Evolutionary conservation across 2,329 filamentous ascomycete genomes (phyloP).

Genomic region (Ceratocystis albifundus): DNA sequence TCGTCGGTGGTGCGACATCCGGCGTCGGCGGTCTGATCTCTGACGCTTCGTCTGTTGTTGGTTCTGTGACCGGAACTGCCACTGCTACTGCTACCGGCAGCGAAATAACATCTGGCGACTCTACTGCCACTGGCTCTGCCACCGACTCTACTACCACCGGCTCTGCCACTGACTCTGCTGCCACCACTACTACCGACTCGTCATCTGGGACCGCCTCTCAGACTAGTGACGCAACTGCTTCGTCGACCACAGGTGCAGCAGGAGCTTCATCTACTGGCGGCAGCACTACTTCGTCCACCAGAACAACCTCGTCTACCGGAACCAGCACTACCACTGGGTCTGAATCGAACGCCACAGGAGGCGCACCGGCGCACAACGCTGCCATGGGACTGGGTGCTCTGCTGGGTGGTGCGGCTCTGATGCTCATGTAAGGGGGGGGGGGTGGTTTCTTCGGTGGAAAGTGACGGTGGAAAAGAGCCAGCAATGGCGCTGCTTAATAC

Average conservation of each 20-base stretch:
- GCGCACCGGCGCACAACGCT: constrained; percentile 31
- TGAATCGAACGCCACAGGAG: constrained; percentile 28
- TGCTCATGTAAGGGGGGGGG: constrained; percentile 32
- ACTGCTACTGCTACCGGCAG: constrained; percentile 22
- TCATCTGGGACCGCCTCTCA: constrained; percentile 23
- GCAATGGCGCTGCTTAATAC: not conserved
- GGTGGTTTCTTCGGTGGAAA: not conserved
- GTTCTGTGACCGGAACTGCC: constrained; percentile 20
- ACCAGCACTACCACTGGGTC: constrained; percentile 21
- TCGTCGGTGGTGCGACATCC: constrained; percentile 20
- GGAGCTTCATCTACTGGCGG: too few species aligned
- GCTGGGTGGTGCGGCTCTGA: constrained; percentile 37
- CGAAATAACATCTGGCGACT: constrained; percentile 17
- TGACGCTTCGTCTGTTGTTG: not conserved
- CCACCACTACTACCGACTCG: constrained; percentile 26
- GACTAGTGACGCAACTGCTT: not conserved
- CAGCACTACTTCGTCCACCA: constrained; percentile 23
- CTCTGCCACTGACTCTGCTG: constrained; percentile 22
- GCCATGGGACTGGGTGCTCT: constrained; percentile 38
- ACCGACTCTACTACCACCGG: constrained; percentile 22
- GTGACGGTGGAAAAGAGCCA: not conserved
- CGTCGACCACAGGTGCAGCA: too few species aligned
- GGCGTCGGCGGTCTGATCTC: not conserved
- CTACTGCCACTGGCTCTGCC: constrained; percentile 20
- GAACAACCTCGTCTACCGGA: constrained; percentile 19